Evolutionary conservation across 106 monocot species (phyloP).

Genomic region (Chionographis japonica): DNA sequence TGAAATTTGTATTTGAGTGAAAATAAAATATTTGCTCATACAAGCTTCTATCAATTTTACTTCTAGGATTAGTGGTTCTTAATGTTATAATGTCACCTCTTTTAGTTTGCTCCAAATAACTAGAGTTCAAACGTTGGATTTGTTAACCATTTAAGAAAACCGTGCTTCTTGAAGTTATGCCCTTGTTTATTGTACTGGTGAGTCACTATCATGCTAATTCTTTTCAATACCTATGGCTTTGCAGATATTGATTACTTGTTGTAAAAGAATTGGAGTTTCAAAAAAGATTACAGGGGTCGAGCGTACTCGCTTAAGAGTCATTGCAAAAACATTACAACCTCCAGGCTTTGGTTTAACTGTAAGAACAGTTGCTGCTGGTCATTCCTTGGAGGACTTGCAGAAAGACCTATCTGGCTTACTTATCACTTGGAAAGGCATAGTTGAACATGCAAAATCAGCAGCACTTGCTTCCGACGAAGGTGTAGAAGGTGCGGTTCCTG

Average conservation of each 20-base stretch:
- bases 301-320: conserved; percentile 71
- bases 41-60: no score
- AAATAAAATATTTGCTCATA: no score
- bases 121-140: neutral
- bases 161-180: no score
- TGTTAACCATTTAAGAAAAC: neutral
- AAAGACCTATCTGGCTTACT: conserved; percentile 81
- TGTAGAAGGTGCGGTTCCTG: conserved; percentile 84
- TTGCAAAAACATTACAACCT: conserved; percentile 74
- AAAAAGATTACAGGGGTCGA: conserved; percentile 82
- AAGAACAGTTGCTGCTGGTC: conserved; percentile 84
- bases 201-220: neutral
- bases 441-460: conserved; percentile 93
- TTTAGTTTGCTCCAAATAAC: no score
- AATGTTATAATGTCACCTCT: neutral
- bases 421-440: conserved; percentile 80
- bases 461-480: conserved; percentile 86
- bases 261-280: conserved; percentile 82
- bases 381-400: conserved; percentile 82
- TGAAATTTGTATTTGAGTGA: no score
- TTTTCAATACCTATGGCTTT: conserved; percentile 3
- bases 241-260: conserved; percentile 70
- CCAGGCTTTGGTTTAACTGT: conserved; percentile 81
- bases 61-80: neutral
- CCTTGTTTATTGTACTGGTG: no score